Conservation (phyloP, 371 early-diverging fungal genomes). For the Mucor racemosus region DNA sequence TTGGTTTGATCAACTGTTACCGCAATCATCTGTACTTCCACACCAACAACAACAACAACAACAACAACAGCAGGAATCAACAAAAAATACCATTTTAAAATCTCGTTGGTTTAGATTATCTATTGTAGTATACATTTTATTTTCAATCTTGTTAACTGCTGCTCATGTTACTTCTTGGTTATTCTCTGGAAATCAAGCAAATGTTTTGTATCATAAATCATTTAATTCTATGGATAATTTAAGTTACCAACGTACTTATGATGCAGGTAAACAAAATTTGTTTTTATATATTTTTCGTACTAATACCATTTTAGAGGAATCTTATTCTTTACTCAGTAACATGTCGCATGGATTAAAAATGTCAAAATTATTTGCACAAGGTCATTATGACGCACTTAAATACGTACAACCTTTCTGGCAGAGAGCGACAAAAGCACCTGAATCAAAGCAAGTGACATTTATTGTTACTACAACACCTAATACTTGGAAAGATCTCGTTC, state of each 20-base stretch:
- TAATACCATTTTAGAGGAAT: conserved; percentile 18
- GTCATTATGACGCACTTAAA: conserved; percentile 25
- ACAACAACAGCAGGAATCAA: conserved; percentile 25
- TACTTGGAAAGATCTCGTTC: conserved; percentile 42
- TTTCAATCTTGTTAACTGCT: conserved; percentile 42
- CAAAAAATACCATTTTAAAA: conserved; percentile 11
- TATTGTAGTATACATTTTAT: conserved; percentile 38
- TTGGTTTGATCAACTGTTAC: conserved; percentile 17
- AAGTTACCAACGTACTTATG: conserved; percentile 45
- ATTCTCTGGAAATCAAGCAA: not conserved
- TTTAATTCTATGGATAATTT: not conserved
- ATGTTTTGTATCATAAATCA: not conserved
- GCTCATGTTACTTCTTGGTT: conserved; percentile 39
- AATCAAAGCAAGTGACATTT: conserved; percentile 35
- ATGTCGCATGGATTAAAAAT: conserved; percentile 52
- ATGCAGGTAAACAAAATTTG: conserved; percentile 32
- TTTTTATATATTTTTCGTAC: not conserved
- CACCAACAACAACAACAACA: conserved; percentile 14
- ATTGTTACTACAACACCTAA: conserved; percentile 42
- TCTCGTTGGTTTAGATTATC: conserved; percentile 36
- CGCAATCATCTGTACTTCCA: conserved; percentile 10
- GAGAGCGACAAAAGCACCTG: conserved; percentile 27
- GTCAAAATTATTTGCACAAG: conserved; percentile 48
- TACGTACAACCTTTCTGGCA: conserved; percentile 40
- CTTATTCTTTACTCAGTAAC: conserved; percentile 41